Evolutionary conservation across 2,329 filamentous ascomycete species (phyloP).

Genomic region (Botrytis fabae): DNA sequence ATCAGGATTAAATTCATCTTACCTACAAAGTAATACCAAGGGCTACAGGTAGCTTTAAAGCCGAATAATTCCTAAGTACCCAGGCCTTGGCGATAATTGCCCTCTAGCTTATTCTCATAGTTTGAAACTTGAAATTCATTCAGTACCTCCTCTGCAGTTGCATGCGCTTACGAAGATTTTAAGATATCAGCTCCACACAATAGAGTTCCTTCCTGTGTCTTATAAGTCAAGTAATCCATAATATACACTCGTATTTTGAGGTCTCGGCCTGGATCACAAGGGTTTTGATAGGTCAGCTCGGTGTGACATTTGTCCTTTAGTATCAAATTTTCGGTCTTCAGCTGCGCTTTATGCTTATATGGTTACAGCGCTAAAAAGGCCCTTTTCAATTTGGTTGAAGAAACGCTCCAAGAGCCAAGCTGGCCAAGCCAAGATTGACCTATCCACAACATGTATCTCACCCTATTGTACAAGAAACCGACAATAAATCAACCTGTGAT

Average conservation of each 20-base stretch:
- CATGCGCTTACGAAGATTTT: neutral
- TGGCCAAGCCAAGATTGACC: constrained; percentile 2
- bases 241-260: neutral
- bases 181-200: neutral
- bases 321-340: constrained; percentile 2
- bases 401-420: constrained; percentile 13
- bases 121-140: constrained; percentile 1
- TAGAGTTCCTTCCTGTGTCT: neutral
- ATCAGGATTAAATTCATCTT: neutral
- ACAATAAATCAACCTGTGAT: neutral
- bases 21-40: constrained; percentile 12
- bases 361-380: constrained; percentile 20
- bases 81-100: constrained; percentile 19
- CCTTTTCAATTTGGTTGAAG: constrained; percentile 15
- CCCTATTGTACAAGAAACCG: neutral
- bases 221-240: neutral
- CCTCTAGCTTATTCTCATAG: neutral
- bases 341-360: constrained; percentile 6
- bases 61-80: constrained; percentile 17
- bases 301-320: neutral
- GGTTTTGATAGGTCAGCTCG: neutral
- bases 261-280: neutral
- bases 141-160: neutral
- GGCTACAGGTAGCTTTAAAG: constrained; percentile 5
- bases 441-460: constrained; percentile 16